These are phyloP conservation scores for Podospora appendiculata DNA, from an alignment of 495 filamentous ascomycete species.

Conservation along the genomic window DNA sequence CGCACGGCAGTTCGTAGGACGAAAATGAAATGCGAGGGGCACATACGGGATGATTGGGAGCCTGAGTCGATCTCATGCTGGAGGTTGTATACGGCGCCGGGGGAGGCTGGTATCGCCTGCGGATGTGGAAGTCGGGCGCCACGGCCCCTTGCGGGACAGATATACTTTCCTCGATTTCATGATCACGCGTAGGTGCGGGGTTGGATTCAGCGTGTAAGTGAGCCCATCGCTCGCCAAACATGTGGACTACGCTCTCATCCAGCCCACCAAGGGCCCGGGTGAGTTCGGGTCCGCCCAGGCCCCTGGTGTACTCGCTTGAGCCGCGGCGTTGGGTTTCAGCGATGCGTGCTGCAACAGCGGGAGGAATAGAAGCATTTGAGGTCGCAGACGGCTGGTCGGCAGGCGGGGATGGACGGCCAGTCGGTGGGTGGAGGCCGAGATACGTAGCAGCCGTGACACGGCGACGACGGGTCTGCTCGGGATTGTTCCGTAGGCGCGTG, in stretches of 20 bases:
- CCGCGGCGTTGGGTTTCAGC: too few species aligned
- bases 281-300: too few species aligned
- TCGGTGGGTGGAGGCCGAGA: too few species aligned
- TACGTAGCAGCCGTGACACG: constrained; percentile 4
- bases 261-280: not conserved
- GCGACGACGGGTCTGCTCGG: constrained; percentile 28
- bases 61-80: constrained; percentile 16
- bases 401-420: too few species aligned
- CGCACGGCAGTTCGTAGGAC: too few species aligned
- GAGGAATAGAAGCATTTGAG: too few species aligned
- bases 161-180: too few species aligned
- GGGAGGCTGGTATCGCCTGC: not conserved
- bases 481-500: constrained; percentile 15
- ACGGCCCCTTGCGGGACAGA: constrained; percentile 3
- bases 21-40: not conserved
- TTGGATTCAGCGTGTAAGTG: constrained; percentile 15
- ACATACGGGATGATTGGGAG: constrained; percentile 10
- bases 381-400: too few species aligned
- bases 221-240: constrained; percentile 25
- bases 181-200: not conserved
- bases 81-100: constrained; percentile 1
- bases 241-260: constrained; percentile 18
- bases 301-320: too few species aligned
- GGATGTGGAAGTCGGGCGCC: constrained; percentile 9
- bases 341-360: too few species aligned